Evolutionary conservation across 2,329 filamentous ascomycete species (phyloP).

Genomic region (Parastagonospora avenae): DNA sequence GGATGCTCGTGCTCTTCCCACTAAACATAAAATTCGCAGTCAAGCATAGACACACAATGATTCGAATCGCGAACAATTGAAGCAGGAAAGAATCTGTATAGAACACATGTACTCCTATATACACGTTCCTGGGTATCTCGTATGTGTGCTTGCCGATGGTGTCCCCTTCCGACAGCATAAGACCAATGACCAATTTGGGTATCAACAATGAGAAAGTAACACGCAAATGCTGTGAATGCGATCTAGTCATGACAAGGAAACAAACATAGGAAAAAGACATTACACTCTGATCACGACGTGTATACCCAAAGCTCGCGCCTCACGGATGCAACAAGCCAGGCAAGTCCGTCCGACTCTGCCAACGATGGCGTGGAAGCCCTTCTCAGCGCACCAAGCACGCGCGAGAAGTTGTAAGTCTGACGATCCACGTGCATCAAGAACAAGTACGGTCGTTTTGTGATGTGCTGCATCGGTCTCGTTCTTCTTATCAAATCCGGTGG

Average conservation of each 20-base stretch:
- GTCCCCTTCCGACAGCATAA: too few relatives aligned
- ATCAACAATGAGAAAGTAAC: too few relatives aligned
- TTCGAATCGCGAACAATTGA: too few relatives aligned
- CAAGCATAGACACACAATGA: too few relatives aligned
- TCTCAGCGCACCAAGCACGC: constrained; percentile 73
- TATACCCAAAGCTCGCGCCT: constrained; percentile 73
- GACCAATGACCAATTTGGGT: too few relatives aligned
- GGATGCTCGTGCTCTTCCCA: too few relatives aligned
- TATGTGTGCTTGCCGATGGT: too few relatives aligned
- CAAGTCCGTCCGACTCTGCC: constrained; percentile 71
- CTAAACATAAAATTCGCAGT: too few relatives aligned
- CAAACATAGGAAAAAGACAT: constrained; percentile 1
- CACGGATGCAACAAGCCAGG: constrained; percentile 73
- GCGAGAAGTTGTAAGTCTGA: constrained; percentile 72
- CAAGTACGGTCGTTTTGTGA: constrained; percentile 41
- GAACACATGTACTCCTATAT: too few relatives aligned
- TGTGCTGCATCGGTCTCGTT: constrained; percentile 15
- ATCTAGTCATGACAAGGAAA: not conserved
- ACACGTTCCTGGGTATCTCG: too few relatives aligned
- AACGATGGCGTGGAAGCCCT: constrained; percentile 74
- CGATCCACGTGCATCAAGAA: constrained; percentile 60
- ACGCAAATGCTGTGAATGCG: not conserved
- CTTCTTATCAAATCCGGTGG: constrained; percentile 10
- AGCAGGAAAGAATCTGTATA: too few relatives aligned
- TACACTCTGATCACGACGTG: constrained; percentile 63